Conservation (phyloP, 2,329 filamentous ascomycete species). For the Sphaerulina populicola region DNA sequence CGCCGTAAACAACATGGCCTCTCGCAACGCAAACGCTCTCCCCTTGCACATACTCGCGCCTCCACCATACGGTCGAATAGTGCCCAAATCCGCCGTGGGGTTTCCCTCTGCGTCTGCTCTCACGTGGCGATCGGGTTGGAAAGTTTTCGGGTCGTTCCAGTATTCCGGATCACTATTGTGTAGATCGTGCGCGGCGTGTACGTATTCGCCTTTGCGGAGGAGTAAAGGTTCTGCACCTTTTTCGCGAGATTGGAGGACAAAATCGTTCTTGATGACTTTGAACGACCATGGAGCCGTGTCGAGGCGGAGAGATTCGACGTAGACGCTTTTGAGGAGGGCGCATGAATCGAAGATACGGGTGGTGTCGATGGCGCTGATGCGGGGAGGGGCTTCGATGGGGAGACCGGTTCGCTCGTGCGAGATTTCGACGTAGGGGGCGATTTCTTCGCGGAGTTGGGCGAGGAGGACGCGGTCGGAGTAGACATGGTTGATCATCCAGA, state of each 20-base stretch:
- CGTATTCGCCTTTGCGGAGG: constrained; percentile 32
- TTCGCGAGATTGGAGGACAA: constrained; percentile 30
- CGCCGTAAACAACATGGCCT: constrained; percentile 45
- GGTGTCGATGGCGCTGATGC: constrained; percentile 29
- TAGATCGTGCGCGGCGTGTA: constrained; percentile 33
- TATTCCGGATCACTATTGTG: constrained; percentile 33
- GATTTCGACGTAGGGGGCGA: constrained; percentile 28
- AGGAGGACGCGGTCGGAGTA: constrained; percentile 30
- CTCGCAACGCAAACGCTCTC: constrained; percentile 43
- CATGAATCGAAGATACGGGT: constrained; percentile 31
- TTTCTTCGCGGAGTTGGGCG: constrained; percentile 31
- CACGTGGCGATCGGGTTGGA: constrained; percentile 31
- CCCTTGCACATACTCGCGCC: constrained; percentile 45
- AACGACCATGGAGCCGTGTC: constrained; percentile 34
- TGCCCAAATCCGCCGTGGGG: constrained; percentile 35
- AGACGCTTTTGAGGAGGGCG: constrained; percentile 34
- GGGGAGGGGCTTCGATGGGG: constrained; percentile 29
- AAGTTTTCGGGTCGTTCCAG: constrained; percentile 29
- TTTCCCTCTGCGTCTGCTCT: constrained; percentile 26
- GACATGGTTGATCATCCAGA: constrained; percentile 35
- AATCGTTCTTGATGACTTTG: constrained; percentile 31
- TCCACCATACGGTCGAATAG: constrained; percentile 42
- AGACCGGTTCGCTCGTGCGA: constrained; percentile 29
- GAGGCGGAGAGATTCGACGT: constrained; percentile 33
- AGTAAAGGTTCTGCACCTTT: constrained; percentile 31